Base-by-base conservation (phyloP, 2,329 filamentous ascomycete genomes). In the Arthrobotrys megalospora region DNA sequence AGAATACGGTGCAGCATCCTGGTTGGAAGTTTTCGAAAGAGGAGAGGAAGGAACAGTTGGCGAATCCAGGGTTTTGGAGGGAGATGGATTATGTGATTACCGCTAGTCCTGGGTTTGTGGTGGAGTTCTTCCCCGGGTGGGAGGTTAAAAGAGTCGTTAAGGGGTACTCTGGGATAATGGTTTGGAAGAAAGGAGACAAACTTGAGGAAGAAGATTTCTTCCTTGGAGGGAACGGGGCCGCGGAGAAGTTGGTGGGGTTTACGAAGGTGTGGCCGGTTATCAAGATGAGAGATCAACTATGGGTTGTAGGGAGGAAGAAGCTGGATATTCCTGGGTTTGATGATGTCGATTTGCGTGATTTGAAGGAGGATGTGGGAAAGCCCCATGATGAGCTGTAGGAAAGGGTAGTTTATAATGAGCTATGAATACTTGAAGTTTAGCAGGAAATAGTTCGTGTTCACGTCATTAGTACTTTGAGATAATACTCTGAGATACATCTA, bases 21-120 rank as follows among this genome's bases (percentile, higher is more conserved):
- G 55, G 12, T 6, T 76, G 85, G 24, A 75, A 81, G 0, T 88
- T 91, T 79, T 90, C 92, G 84, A 91, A 91, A 84, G 91, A 90
- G 0, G 90, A 92, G 82, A 85, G 88, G 72, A 81, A 83, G 11
- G 80, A 80, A 0, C 81, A 82, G 8, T 84, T 91, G 10, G 82
- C 83, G 0, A 84, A 84, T 73, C 86, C 87, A 0, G 82, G 81
- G 14, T 92, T 91, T 83, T 92, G 90, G 90, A 83, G 85, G n/a
- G 84, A 84, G 48, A 90, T 91, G 79, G 89, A 91, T 83, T 92
- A 91, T 81, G 86, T 87, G 2, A 32, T 78, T 14, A 67, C 75
- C 0, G n/a, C 16, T 41, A 68, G 19, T 10, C 67, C 63, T 1
- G 62, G 48, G 12, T 63, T 38, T 36, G 6, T 78, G 10, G 10